Evolutionary conservation across 768 basidiomycete genomes (phyloP).

Genomic region (Coprinellus micaceus): DNA sequence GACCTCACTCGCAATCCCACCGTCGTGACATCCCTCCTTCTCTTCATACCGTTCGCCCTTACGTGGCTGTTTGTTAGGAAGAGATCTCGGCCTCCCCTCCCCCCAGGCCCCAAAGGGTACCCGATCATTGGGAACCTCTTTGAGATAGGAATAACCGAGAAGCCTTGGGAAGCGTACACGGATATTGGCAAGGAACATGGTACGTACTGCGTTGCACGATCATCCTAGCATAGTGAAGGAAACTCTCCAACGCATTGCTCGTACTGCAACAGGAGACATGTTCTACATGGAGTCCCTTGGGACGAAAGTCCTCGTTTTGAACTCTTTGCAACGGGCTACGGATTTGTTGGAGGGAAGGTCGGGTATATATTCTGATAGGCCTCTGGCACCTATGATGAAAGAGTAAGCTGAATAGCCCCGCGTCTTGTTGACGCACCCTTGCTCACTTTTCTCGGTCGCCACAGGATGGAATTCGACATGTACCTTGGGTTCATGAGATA

Average conservation of each 20-base stretch:
- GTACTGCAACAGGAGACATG: not conserved
- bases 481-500: not conserved
- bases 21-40: no score
- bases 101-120: not conserved
- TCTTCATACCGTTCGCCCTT: no score
- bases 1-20: no score
- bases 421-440: no score
- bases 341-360: constrained; percentile 13
- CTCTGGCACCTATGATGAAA: constrained; percentile 9
- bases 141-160: not conserved
- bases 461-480: not conserved
- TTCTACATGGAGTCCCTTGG: constrained; percentile 1
- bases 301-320: not conserved
- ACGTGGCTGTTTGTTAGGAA: not conserved
- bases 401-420: constrained; percentile 7
- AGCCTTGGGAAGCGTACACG: not conserved
- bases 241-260: no score
- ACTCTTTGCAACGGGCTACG: not conserved
- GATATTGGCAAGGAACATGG: not conserved
- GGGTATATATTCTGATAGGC: constrained; percentile 32
- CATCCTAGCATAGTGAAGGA: not conserved
- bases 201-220: not conserved
- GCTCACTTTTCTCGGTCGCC: no score
- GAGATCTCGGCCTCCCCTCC: not conserved
- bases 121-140: not conserved